phyloP scores from a whole-genome alignment of 2,329 filamentous ascomycete genomes.

The Penicillium sp. region DNA sequence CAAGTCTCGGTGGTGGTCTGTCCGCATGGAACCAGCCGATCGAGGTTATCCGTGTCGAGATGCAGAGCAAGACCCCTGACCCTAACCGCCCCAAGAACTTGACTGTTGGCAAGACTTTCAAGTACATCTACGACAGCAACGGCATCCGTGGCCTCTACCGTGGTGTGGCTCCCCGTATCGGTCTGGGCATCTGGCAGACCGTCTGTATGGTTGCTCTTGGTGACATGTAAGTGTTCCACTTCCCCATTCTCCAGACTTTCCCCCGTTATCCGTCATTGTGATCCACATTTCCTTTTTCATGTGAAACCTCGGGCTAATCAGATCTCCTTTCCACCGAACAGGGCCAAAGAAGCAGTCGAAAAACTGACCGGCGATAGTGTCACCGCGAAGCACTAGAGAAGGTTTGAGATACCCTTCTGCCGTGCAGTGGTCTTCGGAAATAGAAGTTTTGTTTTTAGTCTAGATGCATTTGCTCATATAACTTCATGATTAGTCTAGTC shows the following conservation, averaged over 20 bases:
- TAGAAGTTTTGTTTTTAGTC: conserved; percentile 2
- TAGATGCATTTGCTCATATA: conserved; percentile 8
- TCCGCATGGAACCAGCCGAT: conserved; percentile 99
- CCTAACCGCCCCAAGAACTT: conserved; percentile 98
- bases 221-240: conserved; percentile 72
- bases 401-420: conserved; percentile 42
- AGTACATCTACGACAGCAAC: conserved; percentile 88
- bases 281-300: conserved; percentile 13
- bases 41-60: conserved; percentile 98
- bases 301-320: conserved; percentile 33
- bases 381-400: conserved; percentile 62
- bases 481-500: conserved; percentile 13
- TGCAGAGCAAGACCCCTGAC: conserved; percentile 98
- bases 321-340: conserved; percentile 33
- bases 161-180: conserved; percentile 89
- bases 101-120: conserved; percentile 79
- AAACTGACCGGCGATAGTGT: conserved; percentile 63
- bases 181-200: conserved; percentile 97
- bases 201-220: conserved; percentile 99
- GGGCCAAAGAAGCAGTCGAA: conserved; percentile 65
- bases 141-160: conserved; percentile 92
- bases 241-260: neutral
- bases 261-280: neutral
- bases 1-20: conserved; percentile 84
- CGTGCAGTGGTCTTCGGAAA: conserved; percentile 21